Conservation (phyloP, 192 early-diverging fungal genomes). For the Backusella psychrophila region DNA sequence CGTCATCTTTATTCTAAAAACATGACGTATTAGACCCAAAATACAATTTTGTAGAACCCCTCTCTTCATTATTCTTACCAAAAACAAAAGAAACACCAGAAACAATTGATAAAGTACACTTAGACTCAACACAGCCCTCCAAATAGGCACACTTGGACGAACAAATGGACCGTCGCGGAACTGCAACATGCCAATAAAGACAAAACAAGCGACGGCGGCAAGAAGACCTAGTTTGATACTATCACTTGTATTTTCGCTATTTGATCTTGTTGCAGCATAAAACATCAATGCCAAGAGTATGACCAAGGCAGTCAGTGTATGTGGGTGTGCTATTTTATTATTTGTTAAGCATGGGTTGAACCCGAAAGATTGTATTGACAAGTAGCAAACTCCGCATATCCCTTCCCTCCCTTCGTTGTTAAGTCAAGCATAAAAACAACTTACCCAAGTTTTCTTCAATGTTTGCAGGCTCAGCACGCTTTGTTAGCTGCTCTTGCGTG, state of each 20-base stretch:
- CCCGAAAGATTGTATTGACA: not conserved
- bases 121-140: conserved; percentile 83
- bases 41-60: conserved; percentile 25
- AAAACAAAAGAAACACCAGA: conserved; percentile 89
- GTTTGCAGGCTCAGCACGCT: not conserved
- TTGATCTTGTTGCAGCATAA: conserved; percentile 53
- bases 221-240: conserved; percentile 54
- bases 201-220: conserved; percentile 55
- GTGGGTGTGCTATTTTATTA: conserved; percentile 44
- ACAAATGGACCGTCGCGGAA: conserved; percentile 95
- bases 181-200: conserved; percentile 83
- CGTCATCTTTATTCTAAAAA: conserved; percentile 80
- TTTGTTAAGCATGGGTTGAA: not conserved
- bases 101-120: conserved; percentile 88
- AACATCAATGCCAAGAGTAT: conserved; percentile 46
- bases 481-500: not conserved
- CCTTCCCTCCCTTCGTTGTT: not conserved
- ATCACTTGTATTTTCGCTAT: conserved; percentile 47
- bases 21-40: conserved; percentile 57
- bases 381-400: not conserved
- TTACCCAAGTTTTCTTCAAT: conserved; percentile 4
- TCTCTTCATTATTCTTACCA: conserved; percentile 40
- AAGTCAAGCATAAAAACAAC: not conserved
- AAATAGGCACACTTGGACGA: conserved; percentile 90
- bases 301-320: conserved; percentile 52